Conservation (phyloP, 164 flowering plant species). For the grape (Vitis vinifera) region DNA sequence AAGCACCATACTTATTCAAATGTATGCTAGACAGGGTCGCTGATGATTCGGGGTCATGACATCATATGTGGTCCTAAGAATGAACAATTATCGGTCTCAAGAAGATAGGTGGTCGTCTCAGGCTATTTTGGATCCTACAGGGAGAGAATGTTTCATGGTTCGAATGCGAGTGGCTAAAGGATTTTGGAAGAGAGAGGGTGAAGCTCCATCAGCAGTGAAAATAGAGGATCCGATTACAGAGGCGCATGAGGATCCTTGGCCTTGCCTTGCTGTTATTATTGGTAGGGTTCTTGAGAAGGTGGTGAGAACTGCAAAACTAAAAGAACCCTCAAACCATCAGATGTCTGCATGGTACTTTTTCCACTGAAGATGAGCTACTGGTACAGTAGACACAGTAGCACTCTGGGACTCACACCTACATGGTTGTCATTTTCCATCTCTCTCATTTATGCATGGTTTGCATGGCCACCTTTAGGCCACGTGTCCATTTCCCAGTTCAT, state of each 20-base stretch:
- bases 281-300: no score
- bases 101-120: slow-evolving; percentile 95
- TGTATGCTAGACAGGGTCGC: slow-evolving; percentile 91
- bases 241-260: slow-evolving; percentile 88
- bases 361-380: no score
- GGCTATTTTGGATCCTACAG: slow-evolving; percentile 88
- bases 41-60: slow-evolving; percentile 95
- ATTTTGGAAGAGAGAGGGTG: slow-evolving; percentile 91
- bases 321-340: no score
- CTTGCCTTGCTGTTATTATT: slow-evolving; percentile 43
- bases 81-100: slow-evolving; percentile 80
- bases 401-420: no score
- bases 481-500: no score
- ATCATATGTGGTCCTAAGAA: slow-evolving; percentile 74
- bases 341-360: no score
- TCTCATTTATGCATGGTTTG: no score
- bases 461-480: no score
- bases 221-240: slow-evolving; percentile 80
- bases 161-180: slow-evolving; percentile 81
- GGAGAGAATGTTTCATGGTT: slow-evolving; percentile 83
- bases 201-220: slow-evolving; percentile 62
- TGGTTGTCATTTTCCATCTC: no score
- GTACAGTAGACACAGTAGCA: no score
- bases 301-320: no score
- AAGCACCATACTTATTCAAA: slow-evolving; percentile 81